phyloP scores from a whole-genome alignment of 2,329 filamentous ascomycete genomes.

The Taxawa tesnikishii region DNA sequence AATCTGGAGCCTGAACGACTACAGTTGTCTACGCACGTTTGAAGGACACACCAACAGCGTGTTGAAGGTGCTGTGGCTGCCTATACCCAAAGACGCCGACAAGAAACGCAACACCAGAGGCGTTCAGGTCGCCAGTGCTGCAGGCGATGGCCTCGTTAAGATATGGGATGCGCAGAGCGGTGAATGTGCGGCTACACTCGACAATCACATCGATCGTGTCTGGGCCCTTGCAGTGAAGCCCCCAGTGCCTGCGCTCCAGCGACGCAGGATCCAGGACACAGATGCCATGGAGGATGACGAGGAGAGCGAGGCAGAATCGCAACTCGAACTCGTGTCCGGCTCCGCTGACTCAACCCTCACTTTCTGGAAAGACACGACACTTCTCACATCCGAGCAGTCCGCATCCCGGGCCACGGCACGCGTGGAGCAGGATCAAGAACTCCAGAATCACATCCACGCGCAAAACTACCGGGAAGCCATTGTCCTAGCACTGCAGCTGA shows the following conservation, averaged over 20 bases:
- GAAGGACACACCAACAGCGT: constrained; percentile 96
- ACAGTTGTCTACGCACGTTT: constrained; percentile 83
- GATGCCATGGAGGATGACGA: constrained; percentile 10
- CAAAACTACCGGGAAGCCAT: constrained; percentile 90
- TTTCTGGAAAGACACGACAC: constrained; percentile 90
- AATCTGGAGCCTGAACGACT: constrained; percentile 86
- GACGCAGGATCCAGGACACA: constrained; percentile 1
- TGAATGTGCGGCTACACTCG: constrained; percentile 77
- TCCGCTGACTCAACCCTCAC: constrained; percentile 86
- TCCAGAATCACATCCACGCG: constrained; percentile 82
- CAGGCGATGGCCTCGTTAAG: constrained; percentile 89
- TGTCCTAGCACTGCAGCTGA: constrained; percentile 78
- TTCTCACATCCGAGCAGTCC: constrained; percentile 61
- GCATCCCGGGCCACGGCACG: constrained; percentile 63
- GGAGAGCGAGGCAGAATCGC: constrained; percentile 12
- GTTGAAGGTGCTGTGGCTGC: constrained; percentile 83
- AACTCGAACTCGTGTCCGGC: constrained; percentile 70
- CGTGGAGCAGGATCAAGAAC: constrained; percentile 85
- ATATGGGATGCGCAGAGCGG: constrained; percentile 84
- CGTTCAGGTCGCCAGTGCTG: constrained; percentile 71
- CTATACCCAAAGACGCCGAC: constrained; percentile 28
- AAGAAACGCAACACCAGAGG: constrained; percentile 36
- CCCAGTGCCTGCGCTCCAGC: constrained; percentile 11
- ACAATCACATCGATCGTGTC: constrained; percentile 93
- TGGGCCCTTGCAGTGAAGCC: constrained; percentile 76